Percentiles rank a stretch among this genome's conserved stretches.
phyloP scores from a whole-genome alignment of 1,284 basidiomycete genomes.

The Veloboletus limbatus region DNA sequence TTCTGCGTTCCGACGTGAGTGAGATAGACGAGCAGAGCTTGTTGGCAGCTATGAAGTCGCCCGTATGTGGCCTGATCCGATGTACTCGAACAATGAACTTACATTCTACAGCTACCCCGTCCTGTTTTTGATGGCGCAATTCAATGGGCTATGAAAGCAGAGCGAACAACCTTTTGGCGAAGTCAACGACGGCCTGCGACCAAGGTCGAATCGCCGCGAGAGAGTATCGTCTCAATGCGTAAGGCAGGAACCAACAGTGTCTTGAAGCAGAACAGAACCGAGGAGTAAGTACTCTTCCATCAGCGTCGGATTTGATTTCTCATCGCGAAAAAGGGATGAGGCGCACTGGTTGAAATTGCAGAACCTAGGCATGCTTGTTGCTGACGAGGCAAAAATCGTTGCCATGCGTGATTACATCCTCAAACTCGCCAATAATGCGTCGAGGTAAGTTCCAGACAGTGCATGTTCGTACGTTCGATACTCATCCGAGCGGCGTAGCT shows the following conservation, averaged over 20 bases:
- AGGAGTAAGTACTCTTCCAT: slow-evolving; percentile 56
- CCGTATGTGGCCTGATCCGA: slow-evolving; percentile 51
- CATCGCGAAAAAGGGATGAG: slow-evolving; percentile 59
- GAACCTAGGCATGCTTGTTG: slow-evolving; percentile 76
- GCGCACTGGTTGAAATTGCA: slow-evolving; percentile 68
- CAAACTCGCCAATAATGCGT: slow-evolving; percentile 71
- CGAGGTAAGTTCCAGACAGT: slow-evolving; percentile 43
- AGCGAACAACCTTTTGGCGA: slow-evolving; percentile 77
- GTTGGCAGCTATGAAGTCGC: slow-evolving; percentile 70
- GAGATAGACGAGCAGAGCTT: slow-evolving; percentile 75
- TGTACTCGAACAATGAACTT: slow-evolving; percentile 2
- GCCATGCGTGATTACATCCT: slow-evolving; percentile 87
- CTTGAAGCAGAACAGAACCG: slow-evolving; percentile 56
- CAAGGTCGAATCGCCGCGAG: slow-evolving; percentile 64
- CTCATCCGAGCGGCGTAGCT: slow-evolving; percentile 42
- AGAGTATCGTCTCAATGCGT: slow-evolving; percentile 62
- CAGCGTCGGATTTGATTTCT: not conserved
- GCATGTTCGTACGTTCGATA: not conserved
- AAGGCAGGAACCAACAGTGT: slow-evolving; percentile 45
- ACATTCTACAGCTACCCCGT: slow-evolving; percentile 58
- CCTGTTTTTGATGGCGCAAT: slow-evolving; percentile 85
- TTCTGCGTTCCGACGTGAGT: slow-evolving; percentile 84
- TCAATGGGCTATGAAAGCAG: slow-evolving; percentile 82
- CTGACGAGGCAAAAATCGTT: slow-evolving; percentile 79
- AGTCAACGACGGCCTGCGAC: slow-evolving; percentile 43